Conservation (phyloP, 225 moss, liverwort and hornwort genomes). For the Antitrichia curtipendula region DNA sequence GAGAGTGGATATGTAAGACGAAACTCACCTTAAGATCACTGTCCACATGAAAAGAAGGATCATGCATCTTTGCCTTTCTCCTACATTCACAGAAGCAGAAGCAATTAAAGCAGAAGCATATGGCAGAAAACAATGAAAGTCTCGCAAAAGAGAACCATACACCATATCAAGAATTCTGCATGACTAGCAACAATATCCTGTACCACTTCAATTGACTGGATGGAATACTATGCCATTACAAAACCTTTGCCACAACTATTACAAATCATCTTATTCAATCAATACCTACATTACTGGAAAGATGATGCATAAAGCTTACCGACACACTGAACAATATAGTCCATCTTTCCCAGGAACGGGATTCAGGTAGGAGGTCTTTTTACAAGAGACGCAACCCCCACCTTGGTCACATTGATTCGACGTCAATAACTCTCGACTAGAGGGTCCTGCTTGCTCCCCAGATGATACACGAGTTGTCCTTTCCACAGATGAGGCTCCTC, state of each 20-base stretch:
- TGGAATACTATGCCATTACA: neutral
- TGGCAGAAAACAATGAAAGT: neutral
- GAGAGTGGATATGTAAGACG: neutral
- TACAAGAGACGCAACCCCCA: constrained; percentile 14
- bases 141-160: neutral
- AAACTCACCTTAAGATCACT: constrained; percentile 19
- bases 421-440: constrained; percentile 9
- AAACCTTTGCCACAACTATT: neutral
- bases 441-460: constrained; percentile 42
- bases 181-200: neutral
- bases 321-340: constrained; percentile 19
- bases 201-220: neutral
- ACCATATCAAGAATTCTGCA: neutral
- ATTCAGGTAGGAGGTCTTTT: neutral
- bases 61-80: constrained; percentile 24
- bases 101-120: neutral
- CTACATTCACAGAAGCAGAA: constrained; percentile 9
- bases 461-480: constrained; percentile 15
- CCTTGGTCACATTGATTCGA: constrained; percentile 6
- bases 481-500: neutral
- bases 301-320: constrained; percentile 16
- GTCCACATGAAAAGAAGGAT: constrained; percentile 11
- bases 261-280: neutral
- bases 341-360: constrained; percentile 3
- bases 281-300: neutral